These are phyloP conservation scores for Phytophthora tubulina DNA, from an alignment of 352 stramenopile genomes.

Conservation along the genomic window DNA sequence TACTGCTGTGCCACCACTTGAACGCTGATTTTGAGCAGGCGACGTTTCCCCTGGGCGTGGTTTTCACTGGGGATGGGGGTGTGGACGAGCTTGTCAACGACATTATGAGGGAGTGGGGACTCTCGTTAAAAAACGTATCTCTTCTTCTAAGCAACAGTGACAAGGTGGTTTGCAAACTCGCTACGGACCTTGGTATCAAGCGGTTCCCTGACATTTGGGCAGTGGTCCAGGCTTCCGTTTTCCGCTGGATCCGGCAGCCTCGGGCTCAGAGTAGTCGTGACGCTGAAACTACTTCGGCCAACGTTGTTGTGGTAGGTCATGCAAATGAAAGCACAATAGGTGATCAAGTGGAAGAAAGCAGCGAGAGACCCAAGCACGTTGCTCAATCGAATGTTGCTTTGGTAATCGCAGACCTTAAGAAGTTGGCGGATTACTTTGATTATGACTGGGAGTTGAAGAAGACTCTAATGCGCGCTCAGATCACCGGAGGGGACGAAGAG, in stretches of 20 bases:
- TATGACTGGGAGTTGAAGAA: constrained; percentile 10
- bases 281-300: not conserved
- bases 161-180: constrained; percentile 7
- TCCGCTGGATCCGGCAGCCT: not conserved
- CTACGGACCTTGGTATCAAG: constrained; percentile 2
- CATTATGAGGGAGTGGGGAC: constrained; percentile 9
- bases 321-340: not conserved
- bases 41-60: constrained; percentile 9
- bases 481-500: not conserved
- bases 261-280: not conserved
- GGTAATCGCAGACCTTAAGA: constrained; percentile 1
- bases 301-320: not conserved
- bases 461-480: constrained; percentile 16
- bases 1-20: constrained; percentile 21
- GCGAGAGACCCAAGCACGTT: not conserved
- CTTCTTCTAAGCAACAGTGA: constrained; percentile 22
- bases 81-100: constrained; percentile 10
- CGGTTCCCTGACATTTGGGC: constrained; percentile 23
- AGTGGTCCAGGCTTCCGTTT: not conserved
- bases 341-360: not conserved
- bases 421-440: constrained; percentile 11
- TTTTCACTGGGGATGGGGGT: constrained; percentile 12
- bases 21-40: constrained; percentile 16
- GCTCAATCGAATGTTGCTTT: constrained; percentile 9
- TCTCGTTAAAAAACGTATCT: constrained; percentile 9